Percentiles rank a stretch among this genome's conserved stretches.
These are phyloP conservation scores for Chrysoporthe puriensis DNA, from an alignment of 2,329 filamentous ascomycete species.

Conservation along the genomic window DNA sequence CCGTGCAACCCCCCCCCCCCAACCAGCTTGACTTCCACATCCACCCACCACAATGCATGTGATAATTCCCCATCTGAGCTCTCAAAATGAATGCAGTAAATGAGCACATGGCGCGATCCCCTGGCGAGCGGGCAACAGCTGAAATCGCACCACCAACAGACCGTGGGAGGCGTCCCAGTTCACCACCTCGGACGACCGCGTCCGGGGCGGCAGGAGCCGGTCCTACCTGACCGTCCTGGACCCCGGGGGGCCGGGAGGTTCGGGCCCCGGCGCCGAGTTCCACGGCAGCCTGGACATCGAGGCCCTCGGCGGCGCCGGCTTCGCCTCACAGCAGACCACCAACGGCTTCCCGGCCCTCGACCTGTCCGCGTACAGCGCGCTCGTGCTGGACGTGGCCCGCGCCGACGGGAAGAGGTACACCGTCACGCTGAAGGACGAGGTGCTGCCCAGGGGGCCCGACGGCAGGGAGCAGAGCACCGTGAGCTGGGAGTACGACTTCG, in stretches of 20 bases:
- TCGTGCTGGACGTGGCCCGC: constrained; percentile 62
- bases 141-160: neutral
- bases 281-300: constrained; percentile 65
- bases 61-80: neutral
- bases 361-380: constrained; percentile 44
- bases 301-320: constrained; percentile 74
- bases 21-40: no score
- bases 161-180: constrained; percentile 45
- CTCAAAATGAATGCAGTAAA: no score
- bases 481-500: constrained; percentile 76
- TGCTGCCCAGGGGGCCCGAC: constrained; percentile 60
- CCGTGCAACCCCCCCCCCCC: no score
- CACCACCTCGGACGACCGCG: constrained; percentile 73
- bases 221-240: constrained; percentile 48
- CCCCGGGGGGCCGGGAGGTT: neutral
- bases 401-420: constrained; percentile 72
- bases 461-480: constrained; percentile 73
- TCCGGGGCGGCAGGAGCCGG: constrained; percentile 72
- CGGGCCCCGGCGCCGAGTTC: constrained; percentile 41
- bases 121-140: neutral
- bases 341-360: constrained; percentile 27
- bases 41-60: no score
- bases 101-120: neutral
- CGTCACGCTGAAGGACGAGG: constrained; percentile 72
- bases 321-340: constrained; percentile 75